Conservation (phyloP, 768 basidiomycete genomes). For the Podaxis sp. region DNA sequence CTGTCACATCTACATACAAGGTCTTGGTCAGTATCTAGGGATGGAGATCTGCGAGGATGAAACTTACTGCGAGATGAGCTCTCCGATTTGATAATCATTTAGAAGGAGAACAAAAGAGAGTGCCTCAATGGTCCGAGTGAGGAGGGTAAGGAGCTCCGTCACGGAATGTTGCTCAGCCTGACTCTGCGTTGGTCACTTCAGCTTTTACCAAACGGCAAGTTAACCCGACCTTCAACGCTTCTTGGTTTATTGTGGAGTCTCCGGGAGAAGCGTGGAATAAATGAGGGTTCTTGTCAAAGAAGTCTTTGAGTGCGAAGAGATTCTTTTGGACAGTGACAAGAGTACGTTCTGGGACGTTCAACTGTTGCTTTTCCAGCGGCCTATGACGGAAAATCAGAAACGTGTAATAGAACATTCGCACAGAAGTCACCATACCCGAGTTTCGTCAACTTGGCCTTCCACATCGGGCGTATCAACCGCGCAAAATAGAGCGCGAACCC, state of each 20-base stretch:
- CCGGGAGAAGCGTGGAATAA: constrained; percentile 82
- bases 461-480: constrained; percentile 81
- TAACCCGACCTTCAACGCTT: constrained; percentile 78
- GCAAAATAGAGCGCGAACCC: constrained; percentile 87
- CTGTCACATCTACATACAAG: constrained; percentile 58
- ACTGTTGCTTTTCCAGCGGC: constrained; percentile 45
- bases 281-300: constrained; percentile 80
- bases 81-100: constrained; percentile 86
- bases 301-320: constrained; percentile 70
- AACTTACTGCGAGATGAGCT: constrained; percentile 78
- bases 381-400: constrained; percentile 10
- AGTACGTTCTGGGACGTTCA: constrained; percentile 60
- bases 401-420: background rate
- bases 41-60: constrained; percentile 1
- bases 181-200: constrained; percentile 6
- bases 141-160: constrained; percentile 69
- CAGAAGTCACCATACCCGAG: constrained; percentile 41
- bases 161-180: constrained; percentile 84
- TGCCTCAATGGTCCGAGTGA: constrained; percentile 89
- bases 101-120: constrained; percentile 91
- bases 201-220: background rate
- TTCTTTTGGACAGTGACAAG: constrained; percentile 80
- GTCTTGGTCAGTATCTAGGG: constrained; percentile 11
- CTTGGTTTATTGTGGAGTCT: constrained; percentile 66
- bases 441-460: constrained; percentile 79